Evolutionary conservation across 805 yeast species (phyloP), one percentile per base, ranked within the genome.

Genomic region (Ogataea dorogensis): DNA sequence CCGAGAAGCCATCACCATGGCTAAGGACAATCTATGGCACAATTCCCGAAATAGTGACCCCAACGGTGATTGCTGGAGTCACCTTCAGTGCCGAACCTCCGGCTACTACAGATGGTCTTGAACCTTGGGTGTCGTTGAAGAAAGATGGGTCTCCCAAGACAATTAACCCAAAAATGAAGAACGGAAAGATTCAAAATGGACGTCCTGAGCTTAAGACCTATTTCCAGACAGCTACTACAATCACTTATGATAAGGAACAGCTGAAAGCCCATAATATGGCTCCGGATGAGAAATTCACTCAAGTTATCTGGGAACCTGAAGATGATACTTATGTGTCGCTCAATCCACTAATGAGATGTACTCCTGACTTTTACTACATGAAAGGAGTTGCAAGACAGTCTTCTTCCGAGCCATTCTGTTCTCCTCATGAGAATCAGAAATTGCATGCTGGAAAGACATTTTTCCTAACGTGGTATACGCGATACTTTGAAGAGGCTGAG

Each of bases 321-420:
- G 94, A 85, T 58, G 70, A 71, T n/a, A 77, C 85, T 0, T 81
- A 85, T 51, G 80, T 77, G 17, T 63, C 71, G 13, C 66, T 87
- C 56, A 84, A 81, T 53, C 96, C 96, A 0, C 58, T 87, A 31
- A 72, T 86, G 53, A 72, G 96, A 62, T 87, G 96, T 63, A 84
- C 88, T 4, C 96, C 96, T 2, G 81, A 81, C 36, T 62, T 73
- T 31, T 87, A 84, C 56, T 70, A 65, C 51, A 72, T 69, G 47
- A 81, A 79, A 54, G 91, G 89, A 7, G 41, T 67, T 23, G 80
- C 78, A 19, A 77, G 77, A 47, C 61, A 65, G 43, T 56, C 61
- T 12, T 50, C 64, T 1, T 74, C 87, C 24, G 93, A 68, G 33
- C 96, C 96, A n/a, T 85, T 86, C 59, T 87, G 96, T 59, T 74